A percentile compares a stretch with the other conserved stretches of the same genome.
Conservation (phyloP, 306 rosid species). For the Sicyos edulis region DNA sequence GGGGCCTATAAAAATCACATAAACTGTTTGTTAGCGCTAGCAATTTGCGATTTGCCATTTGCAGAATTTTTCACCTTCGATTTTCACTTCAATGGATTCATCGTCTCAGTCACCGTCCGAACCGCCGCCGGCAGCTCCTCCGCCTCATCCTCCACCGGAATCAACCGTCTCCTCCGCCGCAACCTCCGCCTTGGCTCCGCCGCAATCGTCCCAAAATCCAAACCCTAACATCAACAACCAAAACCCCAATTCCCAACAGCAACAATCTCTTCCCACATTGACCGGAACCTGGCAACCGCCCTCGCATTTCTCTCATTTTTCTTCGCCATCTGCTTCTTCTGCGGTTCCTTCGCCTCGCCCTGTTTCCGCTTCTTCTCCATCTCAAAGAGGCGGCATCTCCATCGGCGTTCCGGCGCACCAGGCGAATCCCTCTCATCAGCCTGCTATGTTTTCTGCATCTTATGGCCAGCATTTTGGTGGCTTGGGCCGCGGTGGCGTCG, state of each 20-base stretch:
- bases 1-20: too few species aligned
- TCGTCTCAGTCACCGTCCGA: conserved; percentile 18
- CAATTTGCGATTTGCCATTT: too few species aligned
- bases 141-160: conserved; percentile 11
- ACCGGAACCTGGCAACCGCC: conserved; percentile 40
- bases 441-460: conserved; percentile 51
- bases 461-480: conserved; percentile 79
- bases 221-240: conserved; percentile 31
- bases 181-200: conserved; percentile 23
- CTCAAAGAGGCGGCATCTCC: conserved; percentile 62
- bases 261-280: conserved; percentile 2
- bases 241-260: conserved; percentile 12
- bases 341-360: conserved; percentile 30
- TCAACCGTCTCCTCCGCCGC: conserved; percentile 17
- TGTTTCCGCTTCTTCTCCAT: conserved; percentile 28
- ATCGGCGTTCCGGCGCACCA: conserved; percentile 80
- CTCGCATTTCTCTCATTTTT: conserved; percentile 49
- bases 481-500: conserved; percentile 53
- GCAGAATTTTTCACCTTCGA: conserved; percentile 1
- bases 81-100: conserved; percentile 14
- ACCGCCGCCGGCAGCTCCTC: conserved; percentile 9
- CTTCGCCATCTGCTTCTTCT: conserved; percentile 36
- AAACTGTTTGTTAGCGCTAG: too few species aligned
- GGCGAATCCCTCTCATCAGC: conserved; percentile 36
- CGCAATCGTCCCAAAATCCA: conserved; percentile 11